Evolutionary conservation across 2,329 filamentous ascomycete species (phyloP), one percentile per base, ranked within the genome.

Genomic region (Xylaria sp.): DNA sequence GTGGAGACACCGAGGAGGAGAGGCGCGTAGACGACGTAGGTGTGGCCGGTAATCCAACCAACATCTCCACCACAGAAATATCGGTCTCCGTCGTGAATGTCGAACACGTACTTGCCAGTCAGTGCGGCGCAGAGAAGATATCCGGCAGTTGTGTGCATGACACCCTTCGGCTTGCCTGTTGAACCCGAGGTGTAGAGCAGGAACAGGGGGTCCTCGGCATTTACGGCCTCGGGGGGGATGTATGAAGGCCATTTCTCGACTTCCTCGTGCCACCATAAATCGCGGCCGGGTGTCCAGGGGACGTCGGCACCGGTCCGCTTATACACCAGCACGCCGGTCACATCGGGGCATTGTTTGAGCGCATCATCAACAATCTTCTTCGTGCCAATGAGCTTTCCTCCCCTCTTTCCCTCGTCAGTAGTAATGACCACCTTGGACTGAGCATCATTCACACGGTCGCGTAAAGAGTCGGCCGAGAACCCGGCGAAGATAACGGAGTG

Each of bases 281-380:
- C 94, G 68, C 94, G 87, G 62, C 91, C 92, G 63, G 85, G 76
- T 48, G 91, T 96, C 90, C 89, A 93, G 61, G 93, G 92, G 18
- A 97, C 87, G 48, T 97, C 92, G 44, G 92, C 88, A 48, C 93
- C 93, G 37, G 94, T 99, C 66, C 94, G 90, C 84, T 96, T 93
- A 82, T 88, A 97, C 52, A 99, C 94, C 38, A 99, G 81, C 65
- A 91, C 90, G 74, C 90, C 86, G 39, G 81, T 85, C 62, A 99
- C 90, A 65, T 91, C 88, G 17, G 93, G 93, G 76, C 93, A 97
- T 76, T 96, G 91, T 81, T 94, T 96, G 57, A 99, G 83, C 37
- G 93, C 93, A 71, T 97, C 94, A 69, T 99, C 94, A 64, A 97
- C 94, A 71, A 99, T 97, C 81, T 96, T 96, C 86, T 99, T 97